phyloP scores from a whole-genome alignment of 2,329 filamentous ascomycete species.

The Claviceps monticola region DNA sequence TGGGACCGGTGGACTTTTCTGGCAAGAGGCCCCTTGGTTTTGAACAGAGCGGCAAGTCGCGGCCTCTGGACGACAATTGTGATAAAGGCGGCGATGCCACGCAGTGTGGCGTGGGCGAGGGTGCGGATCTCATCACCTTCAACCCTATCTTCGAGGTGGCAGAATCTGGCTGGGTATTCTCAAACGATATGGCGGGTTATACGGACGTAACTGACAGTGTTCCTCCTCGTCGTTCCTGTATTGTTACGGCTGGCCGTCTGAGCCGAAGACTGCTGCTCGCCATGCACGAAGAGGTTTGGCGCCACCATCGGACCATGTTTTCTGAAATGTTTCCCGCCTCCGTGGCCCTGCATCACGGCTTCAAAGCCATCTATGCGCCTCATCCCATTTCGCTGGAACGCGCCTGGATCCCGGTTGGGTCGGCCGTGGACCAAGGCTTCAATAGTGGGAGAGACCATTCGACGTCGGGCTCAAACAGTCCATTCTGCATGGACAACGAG shows the following conservation, averaged over 20 bases:
- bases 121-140: slow-evolving; percentile 63
- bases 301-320: slow-evolving; percentile 58
- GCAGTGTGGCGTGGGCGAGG: slow-evolving; percentile 54
- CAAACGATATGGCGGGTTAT: slow-evolving; percentile 58
- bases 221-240: slow-evolving; percentile 52
- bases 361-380: slow-evolving; percentile 68
- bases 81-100: slow-evolving; percentile 34
- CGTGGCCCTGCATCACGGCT: slow-evolving; percentile 58
- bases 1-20: slow-evolving; percentile 49
- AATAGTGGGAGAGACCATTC: slow-evolving; percentile 60
- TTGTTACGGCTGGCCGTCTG: slow-evolving; percentile 58
- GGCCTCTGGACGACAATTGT: slow-evolving; percentile 39
- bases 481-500: slow-evolving; percentile 57
- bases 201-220: slow-evolving; percentile 27
- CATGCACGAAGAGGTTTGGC: slow-evolving; percentile 63
- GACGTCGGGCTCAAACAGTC: slow-evolving; percentile 48
- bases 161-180: slow-evolving; percentile 59
- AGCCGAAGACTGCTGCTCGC: slow-evolving; percentile 50
- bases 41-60: slow-evolving; percentile 37
- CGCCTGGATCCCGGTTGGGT: slow-evolving; percentile 50
- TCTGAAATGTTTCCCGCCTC: slow-evolving; percentile 66
- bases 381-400: slow-evolving; percentile 73
- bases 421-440: slow-evolving; percentile 60
- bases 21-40: slow-evolving; percentile 32
- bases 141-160: slow-evolving; percentile 64